Evolutionary conservation across 106 monocot genomes (phyloP).

Genomic region (Acorus gramineus): DNA sequence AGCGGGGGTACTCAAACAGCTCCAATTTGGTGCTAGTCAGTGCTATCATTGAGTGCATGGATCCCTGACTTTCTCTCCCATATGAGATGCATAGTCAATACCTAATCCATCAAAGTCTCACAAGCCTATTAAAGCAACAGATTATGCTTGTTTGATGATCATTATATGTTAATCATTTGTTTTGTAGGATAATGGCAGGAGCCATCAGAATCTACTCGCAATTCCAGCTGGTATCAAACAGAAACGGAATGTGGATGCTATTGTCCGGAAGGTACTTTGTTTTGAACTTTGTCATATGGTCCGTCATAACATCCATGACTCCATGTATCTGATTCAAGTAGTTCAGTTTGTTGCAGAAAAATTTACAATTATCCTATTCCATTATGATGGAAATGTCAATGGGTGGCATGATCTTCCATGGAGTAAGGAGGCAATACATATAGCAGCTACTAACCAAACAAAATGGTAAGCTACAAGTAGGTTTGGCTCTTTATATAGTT

Average conservation of each 20-base stretch:
- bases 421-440: conserved; percentile 61
- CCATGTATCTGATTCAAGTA: conserved; percentile 14
- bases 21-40: too few species aligned
- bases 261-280: conserved; percentile 50
- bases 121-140: neutral
- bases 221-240: conserved; percentile 62
- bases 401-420: conserved; percentile 64
- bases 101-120: neutral
- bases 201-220: conserved; percentile 44
- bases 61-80: too few species aligned
- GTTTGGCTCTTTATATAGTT: neutral
- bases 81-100: too few species aligned
- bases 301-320: neutral
- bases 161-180: neutral
- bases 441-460: conserved; percentile 62
- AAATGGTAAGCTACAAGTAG: conserved; percentile 40
- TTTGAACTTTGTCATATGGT: neutral
- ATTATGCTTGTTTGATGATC: too few species aligned
- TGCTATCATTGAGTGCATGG: too few species aligned
- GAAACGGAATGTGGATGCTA: conserved; percentile 47
- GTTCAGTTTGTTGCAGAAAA: conserved; percentile 86
- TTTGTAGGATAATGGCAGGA: conserved; percentile 20
- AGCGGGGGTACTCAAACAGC: too few species aligned
- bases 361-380: conserved; percentile 68
- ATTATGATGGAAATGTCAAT: conserved; percentile 80